phyloP scores from a whole-genome alignment of 1,284 basidiomycete genomes.

The Inonotus hispidus region DNA sequence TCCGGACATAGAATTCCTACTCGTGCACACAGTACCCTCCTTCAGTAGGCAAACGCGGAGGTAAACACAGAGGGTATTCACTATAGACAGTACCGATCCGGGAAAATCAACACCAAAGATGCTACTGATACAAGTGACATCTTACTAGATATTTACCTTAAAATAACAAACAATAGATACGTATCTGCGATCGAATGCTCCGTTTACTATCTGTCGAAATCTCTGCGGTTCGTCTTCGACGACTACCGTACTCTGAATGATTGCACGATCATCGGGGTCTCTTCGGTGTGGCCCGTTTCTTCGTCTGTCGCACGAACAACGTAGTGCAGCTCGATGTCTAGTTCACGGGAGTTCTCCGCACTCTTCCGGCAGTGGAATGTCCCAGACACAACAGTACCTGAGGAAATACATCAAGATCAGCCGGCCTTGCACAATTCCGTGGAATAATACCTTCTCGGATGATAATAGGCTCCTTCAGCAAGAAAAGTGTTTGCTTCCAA shows the following conservation, averaged over 20 bases:
- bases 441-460: slow-evolving; percentile 57
- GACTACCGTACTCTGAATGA: slow-evolving; percentile 69
- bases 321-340: slow-evolving; percentile 93
- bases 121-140: neutral
- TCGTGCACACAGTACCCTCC: too few species aligned
- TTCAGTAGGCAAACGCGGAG: too few species aligned
- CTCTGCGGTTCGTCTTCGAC: neutral
- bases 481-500: slow-evolving; percentile 95
- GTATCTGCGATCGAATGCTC: neutral
- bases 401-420: neutral
- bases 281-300: slow-evolving; percentile 23
- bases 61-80: neutral
- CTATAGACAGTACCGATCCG: neutral
- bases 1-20: too few species aligned
- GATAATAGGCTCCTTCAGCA: slow-evolving; percentile 75
- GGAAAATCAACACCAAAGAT: neutral
- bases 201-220: neutral
- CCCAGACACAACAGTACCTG: slow-evolving; percentile 77
- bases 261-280: slow-evolving; percentile 53
- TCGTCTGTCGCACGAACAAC: slow-evolving; percentile 35
- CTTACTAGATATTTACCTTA: neutral
- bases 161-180: neutral
- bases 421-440: slow-evolving; percentile 1
- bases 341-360: slow-evolving; percentile 76
- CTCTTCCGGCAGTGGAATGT: slow-evolving; percentile 82